Evolutionary conservation across 164 flowering plant species (phyloP), one percentile per base, ranked within the genome.

Genomic region (Stephania yunnanensis): DNA sequence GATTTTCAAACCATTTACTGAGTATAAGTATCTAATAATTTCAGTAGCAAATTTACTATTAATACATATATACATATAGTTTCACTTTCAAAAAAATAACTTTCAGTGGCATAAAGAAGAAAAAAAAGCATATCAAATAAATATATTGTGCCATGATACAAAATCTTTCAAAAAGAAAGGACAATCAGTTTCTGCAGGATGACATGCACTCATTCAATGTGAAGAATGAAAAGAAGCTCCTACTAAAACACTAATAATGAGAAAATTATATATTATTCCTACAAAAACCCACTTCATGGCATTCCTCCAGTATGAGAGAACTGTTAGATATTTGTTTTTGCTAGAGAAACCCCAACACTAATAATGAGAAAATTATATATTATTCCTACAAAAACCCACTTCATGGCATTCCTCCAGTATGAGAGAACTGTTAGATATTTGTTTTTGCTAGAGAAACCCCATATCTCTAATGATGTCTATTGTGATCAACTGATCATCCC

Each of bases 1-100:
- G 68, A 78, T 48, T 61, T 75, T 68, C 70, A 77, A 75, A 65
- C 25, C 20, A 61, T 61, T 61, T 9, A 50, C 55, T 50, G 42
- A 36, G 42, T 36, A 36, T 36, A 1, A 36, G 42, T 36, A 36
- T 36, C 42, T 36, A 36, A 36, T 36, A 53, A 53, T 53, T 12
- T 13, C 13, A 53, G 61, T 53, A 53, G 15, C 61, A 53, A 13
- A 11, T 12, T 12, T 53, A 53, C 15, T 36, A 36, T 36, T 36
- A 36, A 36, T 36, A 36, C 42, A 36, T 36, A 36, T 36, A 36
- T 36, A 36, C 42, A 4, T 36, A 36, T 36, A 4, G 42, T 36
- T 36, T 36, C 42, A 0, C 42, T 36, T 4, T 36, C 2, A 36
- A 36, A 36, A 36, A 36, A 36, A 36, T 36, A 36, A 50, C 0